Evolutionary conservation across 2,329 filamentous ascomycete species (phyloP).

Genomic region (Cladophialophora yegresii): DNA sequence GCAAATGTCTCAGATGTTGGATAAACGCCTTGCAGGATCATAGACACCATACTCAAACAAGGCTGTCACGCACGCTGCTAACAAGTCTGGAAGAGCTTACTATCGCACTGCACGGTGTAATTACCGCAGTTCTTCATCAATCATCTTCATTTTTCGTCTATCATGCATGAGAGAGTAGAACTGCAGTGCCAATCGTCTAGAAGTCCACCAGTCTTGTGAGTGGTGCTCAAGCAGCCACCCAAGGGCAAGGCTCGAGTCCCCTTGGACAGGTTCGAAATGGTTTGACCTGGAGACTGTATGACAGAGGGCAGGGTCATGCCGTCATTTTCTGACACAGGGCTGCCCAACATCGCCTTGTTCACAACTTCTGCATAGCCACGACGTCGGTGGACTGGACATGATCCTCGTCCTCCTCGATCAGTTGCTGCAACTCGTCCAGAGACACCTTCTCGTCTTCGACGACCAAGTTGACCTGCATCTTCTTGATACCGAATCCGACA

Average conservation of each 20-base stretch:
- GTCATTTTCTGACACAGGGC: background rate
- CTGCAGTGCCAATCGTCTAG: conserved; percentile 19
- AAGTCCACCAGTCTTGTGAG: background rate
- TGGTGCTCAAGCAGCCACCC: conserved; percentile 4
- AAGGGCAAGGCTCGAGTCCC: conserved; percentile 15
- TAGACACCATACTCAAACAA: conserved; percentile 9
- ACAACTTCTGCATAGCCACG: conserved; percentile 70
- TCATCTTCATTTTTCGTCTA: conserved; percentile 25
- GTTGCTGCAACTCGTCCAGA: conserved; percentile 78
- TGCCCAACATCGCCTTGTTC: conserved; percentile 4
- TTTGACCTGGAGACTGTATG: conserved; percentile 13
- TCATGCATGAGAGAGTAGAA: conserved; percentile 18
- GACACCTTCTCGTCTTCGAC: conserved; percentile 97
- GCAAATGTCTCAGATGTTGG: conserved; percentile 27
- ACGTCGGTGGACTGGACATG: conserved; percentile 94
- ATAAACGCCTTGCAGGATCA: background rate
- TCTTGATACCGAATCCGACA: conserved; percentile 97
- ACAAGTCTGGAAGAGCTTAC: background rate
- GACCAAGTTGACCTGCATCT: conserved; percentile 98
- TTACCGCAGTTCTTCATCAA: conserved; percentile 11
- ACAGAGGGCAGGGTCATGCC: conserved; percentile 3
- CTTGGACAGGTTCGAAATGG: conserved; percentile 10
- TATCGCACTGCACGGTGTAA: background rate
- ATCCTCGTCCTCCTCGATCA: conserved; percentile 87
- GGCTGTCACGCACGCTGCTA: conserved; percentile 1